Evolutionary conservation across 1,139 yeast genomes (phyloP), one percentile per base, ranked within the genome.

Genomic region (Kluyveromyces sp.): DNA sequence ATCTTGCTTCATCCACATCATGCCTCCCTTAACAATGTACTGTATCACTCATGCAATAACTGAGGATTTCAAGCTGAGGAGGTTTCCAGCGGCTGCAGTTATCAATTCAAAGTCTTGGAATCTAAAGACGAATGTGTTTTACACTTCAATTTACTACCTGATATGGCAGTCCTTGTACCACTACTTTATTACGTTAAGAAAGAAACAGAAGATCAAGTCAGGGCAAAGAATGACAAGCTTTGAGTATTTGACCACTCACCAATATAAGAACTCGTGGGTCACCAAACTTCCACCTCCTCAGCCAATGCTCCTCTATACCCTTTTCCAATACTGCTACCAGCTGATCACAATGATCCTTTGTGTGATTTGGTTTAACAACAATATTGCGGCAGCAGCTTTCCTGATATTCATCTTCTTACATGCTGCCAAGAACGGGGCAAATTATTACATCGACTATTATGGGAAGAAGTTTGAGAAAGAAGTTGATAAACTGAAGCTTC

Each of bases 141-240:
- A 83, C 74, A 87, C 97, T 0, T 82, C 95, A 0, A 57, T 85
- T n/a, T 80, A 84, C 54, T 92, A 92, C 59, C 75, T 89, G 45
- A 66, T 84, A n/a, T 92, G 98, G 98, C 98, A 92, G 67, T 75
- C 79, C 0, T 64, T 78, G 4, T 92, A 92, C 64, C 96, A 89
- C 62, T 87, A 87, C 64, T 92, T 92, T 64, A 92, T 92, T 53
- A 89, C 96, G 2, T 77, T 88, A 47, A 76, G 78, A 42, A 73
- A 81, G 45, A 80, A 85, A 43, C 87, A 83, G 39, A 79, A 88
- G 68, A 89, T 92, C 53, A 81, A 80, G 58, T 78, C 83, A 4
- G 97, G 98, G 1, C 50, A 59, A 47, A 75, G 83, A 49, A 85
- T 82, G 22, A 92, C 97, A 0, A 85, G 95, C 9, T 92, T 92